Evolutionary conservation across 2,329 filamentous ascomycete species (phyloP).

Genomic region (Colletotrichum chlorophyti): DNA sequence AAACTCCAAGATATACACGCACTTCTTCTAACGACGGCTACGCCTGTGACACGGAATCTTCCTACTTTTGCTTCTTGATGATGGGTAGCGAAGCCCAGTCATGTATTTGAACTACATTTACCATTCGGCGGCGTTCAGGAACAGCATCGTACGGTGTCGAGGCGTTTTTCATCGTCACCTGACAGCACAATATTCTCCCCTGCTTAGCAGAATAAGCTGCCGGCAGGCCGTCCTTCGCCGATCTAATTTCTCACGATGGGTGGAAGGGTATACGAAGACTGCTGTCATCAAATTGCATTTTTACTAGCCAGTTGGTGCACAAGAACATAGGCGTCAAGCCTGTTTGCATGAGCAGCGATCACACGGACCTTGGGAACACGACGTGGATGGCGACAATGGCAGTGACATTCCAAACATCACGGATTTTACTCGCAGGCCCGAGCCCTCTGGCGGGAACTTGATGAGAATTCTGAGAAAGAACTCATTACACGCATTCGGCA

Average conservation of each 20-base stretch:
- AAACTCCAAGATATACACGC: slow-evolving; percentile 98
- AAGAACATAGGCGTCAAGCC: slow-evolving; percentile 2
- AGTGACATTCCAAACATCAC: slow-evolving; percentile 18
- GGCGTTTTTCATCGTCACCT: slow-evolving; percentile 53
- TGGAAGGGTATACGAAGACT: slow-evolving; percentile 11
- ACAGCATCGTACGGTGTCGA: slow-evolving; percentile 66
- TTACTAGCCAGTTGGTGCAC: slow-evolving; percentile 20
- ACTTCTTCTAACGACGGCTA: slow-evolving; percentile 86
- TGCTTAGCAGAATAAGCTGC: slow-evolving; percentile 9
- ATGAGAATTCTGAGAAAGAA: slow-evolving; percentile 12
- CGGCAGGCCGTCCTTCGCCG: slow-evolving; percentile 37
- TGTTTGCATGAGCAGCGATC: slow-evolving; percentile 21
- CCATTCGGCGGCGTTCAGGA: slow-evolving; percentile 58
- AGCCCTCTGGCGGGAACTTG: slow-evolving; percentile 4
- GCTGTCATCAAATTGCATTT: slow-evolving; percentile 4
- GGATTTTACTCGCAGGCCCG: slow-evolving; percentile 17
- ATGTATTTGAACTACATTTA: slow-evolving; percentile 60
- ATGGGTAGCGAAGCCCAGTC: slow-evolving; percentile 37
- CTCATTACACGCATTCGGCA: slow-evolving; percentile 1
- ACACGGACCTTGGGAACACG: slow-evolving; percentile 25
- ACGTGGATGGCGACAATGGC: slow-evolving; percentile 16
- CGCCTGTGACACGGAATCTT: slow-evolving; percentile 35
- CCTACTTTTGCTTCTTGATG: slow-evolving; percentile 39
- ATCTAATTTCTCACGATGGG: slow-evolving; percentile 33
- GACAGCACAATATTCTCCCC: slow-evolving; percentile 30